Percentiles rank a stretch among this genome's conserved stretches.
These are phyloP conservation scores for Gilbertella persicaria DNA, from an alignment of 371 early-diverging fungal species.

Conservation along the genomic window DNA sequence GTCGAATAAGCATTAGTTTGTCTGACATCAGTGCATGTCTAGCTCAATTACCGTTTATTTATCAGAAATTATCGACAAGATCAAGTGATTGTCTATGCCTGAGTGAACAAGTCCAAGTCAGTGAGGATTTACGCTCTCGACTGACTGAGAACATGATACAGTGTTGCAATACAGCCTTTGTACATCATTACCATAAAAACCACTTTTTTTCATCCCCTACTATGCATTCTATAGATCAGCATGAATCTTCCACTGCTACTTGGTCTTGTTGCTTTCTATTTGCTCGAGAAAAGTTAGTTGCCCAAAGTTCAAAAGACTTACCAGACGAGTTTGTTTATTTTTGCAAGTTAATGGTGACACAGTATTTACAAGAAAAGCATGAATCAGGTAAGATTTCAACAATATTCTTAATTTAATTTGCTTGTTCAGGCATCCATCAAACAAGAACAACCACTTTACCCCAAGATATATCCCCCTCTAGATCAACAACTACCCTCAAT, in stretches of 20 bases:
- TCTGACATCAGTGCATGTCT: slow-evolving; percentile 22
- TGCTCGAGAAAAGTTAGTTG: slow-evolving; percentile 43
- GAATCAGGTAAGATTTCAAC: slow-evolving; percentile 11
- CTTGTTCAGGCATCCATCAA: too few species aligned
- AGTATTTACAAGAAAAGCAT: slow-evolving; percentile 30
- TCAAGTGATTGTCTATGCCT: slow-evolving; percentile 30
- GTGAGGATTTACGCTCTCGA: slow-evolving; percentile 37
- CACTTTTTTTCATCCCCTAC: slow-evolving; percentile 10
- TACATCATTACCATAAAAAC: slow-evolving; percentile 13
- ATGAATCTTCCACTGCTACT: slow-evolving; percentile 3
- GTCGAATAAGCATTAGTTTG: slow-evolving; percentile 6
- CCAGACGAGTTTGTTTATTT: slow-evolving; percentile 32
- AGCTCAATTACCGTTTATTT: slow-evolving; percentile 29
- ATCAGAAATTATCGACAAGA: slow-evolving; percentile 11
- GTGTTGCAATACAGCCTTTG: slow-evolving; percentile 28
- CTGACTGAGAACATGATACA: slow-evolving; percentile 25
- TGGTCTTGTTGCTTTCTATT: slow-evolving; percentile 44
- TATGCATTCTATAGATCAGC: too few species aligned
- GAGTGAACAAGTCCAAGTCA: slow-evolving; percentile 44
- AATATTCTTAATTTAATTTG: too few species aligned
- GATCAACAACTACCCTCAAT: slow-evolving; percentile 1
- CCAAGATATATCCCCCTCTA: slow-evolving; percentile 12
- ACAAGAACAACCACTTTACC: slow-evolving; percentile 11
- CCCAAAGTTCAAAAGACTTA: slow-evolving; percentile 20
- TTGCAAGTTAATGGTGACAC: slow-evolving; percentile 30